These are phyloP conservation scores for Crithidia expoeki DNA, from an alignment of 208 protist species.

Conservation along the genomic window DNA sequence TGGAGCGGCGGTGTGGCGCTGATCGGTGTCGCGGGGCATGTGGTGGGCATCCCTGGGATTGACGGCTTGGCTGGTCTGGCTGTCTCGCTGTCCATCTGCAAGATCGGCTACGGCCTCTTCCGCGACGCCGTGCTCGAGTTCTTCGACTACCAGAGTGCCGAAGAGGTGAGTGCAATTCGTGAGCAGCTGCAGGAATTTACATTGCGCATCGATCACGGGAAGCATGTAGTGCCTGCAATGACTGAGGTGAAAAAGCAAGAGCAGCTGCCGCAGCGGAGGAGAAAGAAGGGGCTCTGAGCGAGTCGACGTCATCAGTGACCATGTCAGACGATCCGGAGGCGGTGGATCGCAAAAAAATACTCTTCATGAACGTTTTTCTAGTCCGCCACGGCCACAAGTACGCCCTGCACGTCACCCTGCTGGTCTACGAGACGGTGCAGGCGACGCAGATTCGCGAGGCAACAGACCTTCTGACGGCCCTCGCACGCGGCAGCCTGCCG, in stretches of 20 bases:
- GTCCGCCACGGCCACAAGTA: constrained; percentile 86
- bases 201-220: constrained; percentile 31
- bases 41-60: constrained; percentile 69
- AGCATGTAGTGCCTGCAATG: constrained; percentile 3
- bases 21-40: constrained; percentile 76
- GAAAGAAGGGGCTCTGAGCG: not conserved
- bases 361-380: constrained; percentile 82
- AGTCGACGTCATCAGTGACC: not conserved
- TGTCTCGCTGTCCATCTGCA: constrained; percentile 81
- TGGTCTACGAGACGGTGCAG: constrained; percentile 45
- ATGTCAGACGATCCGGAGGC: constrained; percentile 15
- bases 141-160: constrained; percentile 83
- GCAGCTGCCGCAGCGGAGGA: not conserved
- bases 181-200: constrained; percentile 65
- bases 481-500: constrained; percentile 47
- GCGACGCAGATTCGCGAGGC: constrained; percentile 46
- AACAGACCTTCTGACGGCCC: constrained; percentile 52
- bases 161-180: constrained; percentile 68
- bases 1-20: constrained; percentile 87
- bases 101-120: constrained; percentile 76
- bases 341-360: constrained; percentile 33
- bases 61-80: constrained; percentile 80
- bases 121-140: constrained; percentile 76
- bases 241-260: not conserved
- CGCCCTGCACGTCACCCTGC: constrained; percentile 73